These are phyloP conservation scores for Cladosporium phlei DNA, from an alignment of 2,329 filamentous ascomycete species.

Conservation along the genomic window DNA sequence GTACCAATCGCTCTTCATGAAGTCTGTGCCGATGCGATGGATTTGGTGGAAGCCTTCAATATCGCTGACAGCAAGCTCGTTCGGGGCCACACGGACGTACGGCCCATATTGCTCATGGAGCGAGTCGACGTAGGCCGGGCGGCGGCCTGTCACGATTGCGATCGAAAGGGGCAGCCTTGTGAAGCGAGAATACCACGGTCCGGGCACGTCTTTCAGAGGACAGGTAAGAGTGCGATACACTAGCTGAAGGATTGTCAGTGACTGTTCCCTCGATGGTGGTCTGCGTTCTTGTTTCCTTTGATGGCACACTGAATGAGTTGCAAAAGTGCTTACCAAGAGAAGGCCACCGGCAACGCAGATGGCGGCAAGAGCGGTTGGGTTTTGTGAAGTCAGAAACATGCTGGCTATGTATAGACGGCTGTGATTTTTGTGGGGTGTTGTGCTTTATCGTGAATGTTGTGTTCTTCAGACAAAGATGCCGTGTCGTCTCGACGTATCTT, in stretches of 20 bases:
- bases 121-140: slow-evolving; percentile 37
- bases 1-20: slow-evolving; percentile 30
- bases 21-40: slow-evolving; percentile 25
- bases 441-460: too few species aligned
- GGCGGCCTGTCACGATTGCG: slow-evolving; percentile 34
- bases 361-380: not conserved
- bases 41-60: slow-evolving; percentile 27
- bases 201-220: slow-evolving; percentile 13
- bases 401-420: not conserved
- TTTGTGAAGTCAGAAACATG: not conserved
- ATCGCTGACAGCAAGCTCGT: slow-evolving; percentile 29
- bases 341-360: not conserved
- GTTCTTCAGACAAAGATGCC: too few species aligned
- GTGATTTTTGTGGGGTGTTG: not conserved
- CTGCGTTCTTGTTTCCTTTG: not conserved
- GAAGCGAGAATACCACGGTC: slow-evolving; percentile 14
- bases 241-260: not conserved
- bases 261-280: not conserved
- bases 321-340: not conserved
- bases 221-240: not conserved
- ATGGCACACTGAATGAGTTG: not conserved
- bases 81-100: slow-evolving; percentile 27
- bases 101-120: slow-evolving; percentile 33
- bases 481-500: too few species aligned
- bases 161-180: slow-evolving; percentile 30